These are phyloP conservation scores for Lasiosphaeria hispida DNA, from an alignment of 495 filamentous ascomycete genomes.

Conservation along the genomic window DNA sequence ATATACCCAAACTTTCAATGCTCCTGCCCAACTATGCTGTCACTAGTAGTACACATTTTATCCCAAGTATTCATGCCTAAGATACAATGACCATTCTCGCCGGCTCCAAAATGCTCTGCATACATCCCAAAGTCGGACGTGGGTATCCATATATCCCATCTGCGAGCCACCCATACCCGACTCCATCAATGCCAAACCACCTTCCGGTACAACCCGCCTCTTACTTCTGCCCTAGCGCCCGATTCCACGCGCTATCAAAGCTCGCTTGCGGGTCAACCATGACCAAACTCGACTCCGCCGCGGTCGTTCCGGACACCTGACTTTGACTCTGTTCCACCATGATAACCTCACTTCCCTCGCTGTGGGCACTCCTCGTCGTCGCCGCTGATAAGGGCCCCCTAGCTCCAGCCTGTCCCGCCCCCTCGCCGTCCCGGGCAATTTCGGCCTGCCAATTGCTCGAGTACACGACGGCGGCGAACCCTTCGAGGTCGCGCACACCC, in stretches of 20 bases:
- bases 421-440: constrained; percentile 49
- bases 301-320: constrained; percentile 14
- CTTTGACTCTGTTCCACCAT: constrained; percentile 7
- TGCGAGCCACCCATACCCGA: background rate
- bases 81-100: too few relatives aligned
- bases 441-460: constrained; percentile 83
- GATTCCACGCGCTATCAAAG: constrained; percentile 67
- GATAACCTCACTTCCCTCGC: background rate
- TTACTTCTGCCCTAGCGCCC: constrained; percentile 38
- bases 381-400: background rate
- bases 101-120: background rate
- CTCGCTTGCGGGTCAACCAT: constrained; percentile 43
- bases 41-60: too few relatives aligned
- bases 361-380: background rate
- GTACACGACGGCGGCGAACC: constrained; percentile 91
- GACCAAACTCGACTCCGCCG: constrained; percentile 43
- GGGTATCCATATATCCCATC: too few relatives aligned
- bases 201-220: background rate
- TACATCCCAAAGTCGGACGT: too few relatives aligned
- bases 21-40: too few relatives aligned
- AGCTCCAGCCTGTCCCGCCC: constrained; percentile 17
- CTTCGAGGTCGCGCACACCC: constrained; percentile 79
- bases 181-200: background rate
- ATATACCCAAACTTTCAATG: too few relatives aligned
- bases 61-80: too few relatives aligned